Conservation (phyloP, 2,329 filamentous ascomycete genomes). For the Chrysosporium queenslandicum region DNA sequence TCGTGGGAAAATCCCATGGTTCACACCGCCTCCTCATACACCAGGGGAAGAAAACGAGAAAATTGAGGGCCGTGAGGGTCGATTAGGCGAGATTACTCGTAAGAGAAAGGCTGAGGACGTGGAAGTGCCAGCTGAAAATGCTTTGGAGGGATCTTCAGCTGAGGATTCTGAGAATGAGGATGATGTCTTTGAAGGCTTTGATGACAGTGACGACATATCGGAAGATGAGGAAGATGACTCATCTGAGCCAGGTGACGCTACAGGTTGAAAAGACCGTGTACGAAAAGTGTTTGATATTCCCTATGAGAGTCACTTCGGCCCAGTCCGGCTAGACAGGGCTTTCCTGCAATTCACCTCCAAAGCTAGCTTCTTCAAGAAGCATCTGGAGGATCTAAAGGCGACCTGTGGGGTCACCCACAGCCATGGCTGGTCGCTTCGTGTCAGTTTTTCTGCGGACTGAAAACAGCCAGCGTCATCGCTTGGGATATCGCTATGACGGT, state of each 20-base stretch:
- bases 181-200: conserved; percentile 36
- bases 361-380: not conserved
- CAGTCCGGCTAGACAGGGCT: not conserved
- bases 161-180: conserved; percentile 34
- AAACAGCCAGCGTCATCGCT: no score
- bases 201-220: conserved; percentile 28
- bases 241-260: not conserved
- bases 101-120: conserved; percentile 62
- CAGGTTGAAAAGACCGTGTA: not conserved
- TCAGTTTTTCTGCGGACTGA: not conserved
- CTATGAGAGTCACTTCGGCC: not conserved
- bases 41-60: conserved; percentile 40
- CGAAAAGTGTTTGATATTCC: not conserved
- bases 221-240: conserved; percentile 22
- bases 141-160: conserved; percentile 29
- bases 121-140: conserved; percentile 20
- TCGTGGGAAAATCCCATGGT: conserved; percentile 93
- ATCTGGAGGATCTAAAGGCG: not conserved
- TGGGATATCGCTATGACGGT: no score
- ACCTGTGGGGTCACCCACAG: not conserved
- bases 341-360: not conserved
- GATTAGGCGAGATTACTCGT: conserved; percentile 70
- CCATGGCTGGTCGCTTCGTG: not conserved
- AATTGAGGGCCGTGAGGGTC: conserved; percentile 63
- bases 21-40: conserved; percentile 62